Evolutionary conservation across 148 eudicot species (phyloP).

Genomic region (Rhododendron simsii): DNA sequence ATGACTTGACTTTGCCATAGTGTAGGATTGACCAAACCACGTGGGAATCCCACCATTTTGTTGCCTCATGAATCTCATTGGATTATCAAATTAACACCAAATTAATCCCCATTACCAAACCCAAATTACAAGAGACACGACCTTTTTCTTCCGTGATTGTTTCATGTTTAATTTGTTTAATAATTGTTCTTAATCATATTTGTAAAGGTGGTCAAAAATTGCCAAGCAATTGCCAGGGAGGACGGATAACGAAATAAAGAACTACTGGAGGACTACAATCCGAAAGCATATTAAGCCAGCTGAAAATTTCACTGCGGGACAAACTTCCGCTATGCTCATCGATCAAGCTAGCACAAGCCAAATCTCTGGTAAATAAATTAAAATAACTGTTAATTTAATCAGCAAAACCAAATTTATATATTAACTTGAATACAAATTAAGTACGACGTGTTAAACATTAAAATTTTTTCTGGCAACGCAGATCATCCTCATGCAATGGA

Average conservation of each 20-base stretch:
- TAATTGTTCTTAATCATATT: neutral
- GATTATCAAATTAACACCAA: neutral
- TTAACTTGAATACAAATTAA: neutral
- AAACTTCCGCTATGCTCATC: neutral
- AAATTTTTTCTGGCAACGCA: neutral
- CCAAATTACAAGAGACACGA: neutral
- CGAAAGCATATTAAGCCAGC: conserved; percentile 71
- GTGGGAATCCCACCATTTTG: neutral
- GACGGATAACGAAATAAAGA: conserved; percentile 86
- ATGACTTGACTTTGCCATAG: neutral
- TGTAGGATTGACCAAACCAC: neutral
- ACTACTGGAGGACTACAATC: conserved; percentile 81
- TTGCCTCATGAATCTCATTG: neutral
- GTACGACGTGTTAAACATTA: neutral
- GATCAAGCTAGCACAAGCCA: conserved; percentile 31
- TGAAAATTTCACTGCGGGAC: neutral
- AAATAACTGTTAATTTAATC: neutral
- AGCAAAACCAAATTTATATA: neutral
- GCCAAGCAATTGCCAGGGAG: conserved; percentile 80
- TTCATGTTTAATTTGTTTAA: neutral
- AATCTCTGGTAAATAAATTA: neutral
- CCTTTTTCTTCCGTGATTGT: neutral
- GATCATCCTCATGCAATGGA: conserved; percentile 11
- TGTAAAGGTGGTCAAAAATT: conserved; percentile 73
- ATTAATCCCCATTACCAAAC: neutral